phyloP scores from a whole-genome alignment of 805 yeast genomes.

The Pichia californica region DNA sequence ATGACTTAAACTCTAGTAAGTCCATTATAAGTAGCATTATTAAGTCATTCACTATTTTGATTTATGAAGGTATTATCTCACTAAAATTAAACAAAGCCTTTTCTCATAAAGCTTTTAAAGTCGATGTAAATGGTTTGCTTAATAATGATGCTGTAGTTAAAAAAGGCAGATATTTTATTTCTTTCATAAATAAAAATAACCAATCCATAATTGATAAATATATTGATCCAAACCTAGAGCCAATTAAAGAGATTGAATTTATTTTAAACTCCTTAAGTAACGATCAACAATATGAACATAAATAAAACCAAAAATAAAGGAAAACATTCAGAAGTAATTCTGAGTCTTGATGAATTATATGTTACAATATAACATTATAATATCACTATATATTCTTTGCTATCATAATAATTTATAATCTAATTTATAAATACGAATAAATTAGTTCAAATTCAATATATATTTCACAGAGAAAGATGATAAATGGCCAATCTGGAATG shows the following conservation, averaged over 20 bases:
- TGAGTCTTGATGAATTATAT: no score
- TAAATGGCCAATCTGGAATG: no score
- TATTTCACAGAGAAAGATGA: no score
- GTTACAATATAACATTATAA: no score
- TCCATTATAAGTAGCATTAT: conserved; percentile 7
- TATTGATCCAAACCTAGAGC: conserved; percentile 9
- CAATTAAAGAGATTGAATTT: background rate
- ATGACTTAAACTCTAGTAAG: background rate
- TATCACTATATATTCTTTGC: no score
- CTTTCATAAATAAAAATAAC: conserved; percentile 2
- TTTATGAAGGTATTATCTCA: conserved; percentile 15
- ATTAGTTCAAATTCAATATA: no score
- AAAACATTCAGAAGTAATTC: conserved; percentile 2
- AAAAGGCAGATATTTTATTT: conserved; percentile 15
- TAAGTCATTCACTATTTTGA: conserved; percentile 18
- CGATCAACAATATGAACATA: no score
- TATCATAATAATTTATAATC: no score
- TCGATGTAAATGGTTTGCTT: conserved; percentile 14
- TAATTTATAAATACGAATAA: no score
- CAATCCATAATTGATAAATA: conserved; percentile 6
- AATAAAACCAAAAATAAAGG: conserved; percentile 9
- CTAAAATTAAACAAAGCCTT: conserved; percentile 11
- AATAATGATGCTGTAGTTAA: conserved; percentile 11
- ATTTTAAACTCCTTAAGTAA: conserved; percentile 1
- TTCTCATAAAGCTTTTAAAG: conserved; percentile 11